Base-by-base conservation (phyloP, 441 rosid species). In the Codiaeum variegatum region DNA sequence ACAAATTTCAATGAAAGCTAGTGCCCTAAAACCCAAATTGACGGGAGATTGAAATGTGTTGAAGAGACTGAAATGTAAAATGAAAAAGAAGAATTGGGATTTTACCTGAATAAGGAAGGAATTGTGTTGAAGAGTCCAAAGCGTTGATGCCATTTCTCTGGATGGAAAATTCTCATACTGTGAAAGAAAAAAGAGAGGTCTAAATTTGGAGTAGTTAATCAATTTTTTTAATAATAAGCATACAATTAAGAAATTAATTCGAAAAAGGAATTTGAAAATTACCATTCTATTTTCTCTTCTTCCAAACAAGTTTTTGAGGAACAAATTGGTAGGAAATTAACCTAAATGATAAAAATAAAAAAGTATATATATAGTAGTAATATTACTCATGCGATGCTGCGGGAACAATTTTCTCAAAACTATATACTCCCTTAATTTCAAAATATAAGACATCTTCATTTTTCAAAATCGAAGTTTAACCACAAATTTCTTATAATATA, bases 71-170 rank as follows among this genome's bases (percentile, higher is more conserved):
- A 61, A 66, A 54, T 4, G 7, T 24, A 5, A 73, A 42, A 38
- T 0, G n/a, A 24, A 9, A 44, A 28, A 0, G 23, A 12, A 29
- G 19, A 56, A 18, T 4, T 13, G 18, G 18, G 29, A 69, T 34
- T 40, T 40, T 59, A 88, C 94, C 88, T 81, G 88, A 64, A 73
- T 71, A 73, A 77, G 73, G 40, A 77, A 75, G 38, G 85, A 74
- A 36, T 74, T 84, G 70, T 75, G 80, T 15, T 81, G 86, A 63
- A 87, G 85, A 78, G 75, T 76, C 86, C 84, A 79, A 76, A 73
- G 24, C 9, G 26, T 40, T 44, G 90, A 80, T 0, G 93, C 76
- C 92, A 88, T 90, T 75, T 49, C 1, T 19, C 1, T 1, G 70
- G 23, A 49, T 28, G 24, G 29, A 42, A 31, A 67, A 34, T 19